Percentiles rank a stretch among this genome's conserved stretches.
These are phyloP conservation scores for Alternaria sp. DNA, from an alignment of 2,329 filamentous ascomycete genomes.

Conservation along the genomic window DNA sequence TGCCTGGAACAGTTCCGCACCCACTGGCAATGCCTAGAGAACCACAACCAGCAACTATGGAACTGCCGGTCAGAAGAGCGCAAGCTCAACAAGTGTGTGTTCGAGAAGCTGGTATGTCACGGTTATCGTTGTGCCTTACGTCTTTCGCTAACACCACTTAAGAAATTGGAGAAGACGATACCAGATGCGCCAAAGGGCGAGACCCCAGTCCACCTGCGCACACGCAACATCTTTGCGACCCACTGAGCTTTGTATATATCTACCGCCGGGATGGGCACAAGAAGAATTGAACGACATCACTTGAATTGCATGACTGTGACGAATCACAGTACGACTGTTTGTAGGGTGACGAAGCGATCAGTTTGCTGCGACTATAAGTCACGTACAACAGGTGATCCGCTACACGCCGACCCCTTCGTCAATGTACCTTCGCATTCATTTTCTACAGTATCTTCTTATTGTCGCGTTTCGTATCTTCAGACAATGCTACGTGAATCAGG, in stretches of 20 bases:
- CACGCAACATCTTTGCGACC: conserved; percentile 51
- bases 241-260: conserved; percentile 44
- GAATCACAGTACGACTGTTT: conserved; percentile 14
- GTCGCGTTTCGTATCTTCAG: background rate
- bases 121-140: background rate
- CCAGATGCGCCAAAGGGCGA: conserved; percentile 58
- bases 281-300: conserved; percentile 22
- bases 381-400: conserved; percentile 1
- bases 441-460: background rate
- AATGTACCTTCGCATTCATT: background rate
- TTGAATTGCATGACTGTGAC: conserved; percentile 3
- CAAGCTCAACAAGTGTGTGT: conserved; percentile 93
- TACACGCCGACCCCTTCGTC: background rate
- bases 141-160: conserved; percentile 7
- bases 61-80: conserved; percentile 89
- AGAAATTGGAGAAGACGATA: conserved; percentile 61
- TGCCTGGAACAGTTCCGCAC: conserved; percentile 89
- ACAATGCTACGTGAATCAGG: background rate
- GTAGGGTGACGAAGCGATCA: conserved; percentile 14
- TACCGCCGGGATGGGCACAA: conserved; percentile 19
- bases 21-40: conserved; percentile 95
- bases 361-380: conserved; percentile 2
- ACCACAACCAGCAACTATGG: conserved; percentile 98
- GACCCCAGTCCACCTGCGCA: conserved; percentile 57
- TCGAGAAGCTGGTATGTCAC: conserved; percentile 83